phyloP scores from a whole-genome alignment of 2,329 filamentous ascomycete species.

The Thielaviopsis ethacetica region DNA sequence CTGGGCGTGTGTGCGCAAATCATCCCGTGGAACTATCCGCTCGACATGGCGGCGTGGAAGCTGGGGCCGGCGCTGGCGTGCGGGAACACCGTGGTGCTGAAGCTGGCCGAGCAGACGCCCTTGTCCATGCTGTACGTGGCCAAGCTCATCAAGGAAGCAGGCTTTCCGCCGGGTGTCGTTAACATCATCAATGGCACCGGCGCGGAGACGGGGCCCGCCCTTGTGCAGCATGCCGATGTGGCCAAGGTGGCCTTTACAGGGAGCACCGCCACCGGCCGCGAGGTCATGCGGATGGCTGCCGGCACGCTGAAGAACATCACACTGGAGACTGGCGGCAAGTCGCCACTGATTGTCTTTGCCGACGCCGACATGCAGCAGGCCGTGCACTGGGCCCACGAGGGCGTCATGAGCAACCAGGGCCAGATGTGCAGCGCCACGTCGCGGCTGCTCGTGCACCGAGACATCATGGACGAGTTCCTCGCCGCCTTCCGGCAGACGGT shows the following conservation, averaged over 20 bases:
- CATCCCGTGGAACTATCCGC: conserved; percentile 69
- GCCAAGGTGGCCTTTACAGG: conserved; percentile 63
- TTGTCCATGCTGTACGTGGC: conserved; percentile 45
- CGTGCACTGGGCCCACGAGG: conserved; percentile 31
- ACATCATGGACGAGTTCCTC: conserved; percentile 42
- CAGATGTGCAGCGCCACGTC: conserved; percentile 45
- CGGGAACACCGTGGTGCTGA: conserved; percentile 42
- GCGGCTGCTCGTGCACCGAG: conserved; percentile 41
- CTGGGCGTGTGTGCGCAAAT: conserved; percentile 63
- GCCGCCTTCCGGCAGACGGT: conserved; percentile 42
- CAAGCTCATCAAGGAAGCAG: conserved; percentile 47
- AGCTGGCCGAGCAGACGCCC: conserved; percentile 44
- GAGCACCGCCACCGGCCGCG: conserved; percentile 47
- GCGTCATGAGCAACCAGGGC: conserved; percentile 38
- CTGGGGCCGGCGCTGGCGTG: conserved; percentile 41
- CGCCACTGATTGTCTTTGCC: conserved; percentile 40
- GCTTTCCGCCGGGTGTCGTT: conserved; percentile 56
- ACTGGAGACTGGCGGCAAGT: conserved; percentile 45
- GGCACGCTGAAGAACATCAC: conserved; percentile 42
- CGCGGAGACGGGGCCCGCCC: conserved; percentile 43
- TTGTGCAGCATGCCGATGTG: conserved; percentile 45
- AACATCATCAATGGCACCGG: conserved; percentile 56
- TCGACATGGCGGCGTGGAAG: conserved; percentile 48
- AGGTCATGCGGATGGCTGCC: conserved; percentile 54
- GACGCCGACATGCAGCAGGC: conserved; percentile 47